phyloP scores from a whole-genome alignment of 2,329 filamentous ascomycete species.

The Clarireedia homoeocarpa region DNA sequence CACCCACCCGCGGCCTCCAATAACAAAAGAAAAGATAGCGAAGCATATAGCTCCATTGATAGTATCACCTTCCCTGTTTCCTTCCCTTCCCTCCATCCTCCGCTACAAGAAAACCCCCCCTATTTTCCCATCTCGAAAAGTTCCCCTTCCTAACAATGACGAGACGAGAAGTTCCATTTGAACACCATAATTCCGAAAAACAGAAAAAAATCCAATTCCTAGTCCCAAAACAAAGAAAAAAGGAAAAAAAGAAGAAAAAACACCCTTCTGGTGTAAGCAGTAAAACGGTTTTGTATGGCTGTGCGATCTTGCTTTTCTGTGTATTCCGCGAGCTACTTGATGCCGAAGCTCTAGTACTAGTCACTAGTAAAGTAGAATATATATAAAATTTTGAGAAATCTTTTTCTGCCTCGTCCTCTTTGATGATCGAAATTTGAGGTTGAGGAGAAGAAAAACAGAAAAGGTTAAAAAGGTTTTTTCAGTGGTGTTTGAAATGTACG shows the following conservation, averaged over 20 bases:
- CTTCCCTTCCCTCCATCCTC: background rate
- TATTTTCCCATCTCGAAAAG: background rate
- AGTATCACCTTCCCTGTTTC: background rate
- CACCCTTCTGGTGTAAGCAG: no score
- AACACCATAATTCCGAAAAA: background rate
- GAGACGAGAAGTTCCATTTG: background rate
- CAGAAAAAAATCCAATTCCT: background rate
- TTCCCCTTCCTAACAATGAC: background rate
- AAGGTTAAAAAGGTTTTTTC: background rate
- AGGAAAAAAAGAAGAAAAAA: background rate
- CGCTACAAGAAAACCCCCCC: no score
- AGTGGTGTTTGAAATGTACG: background rate
- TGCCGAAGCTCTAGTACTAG: no score
- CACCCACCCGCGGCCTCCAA: background rate
- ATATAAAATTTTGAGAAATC: no score
- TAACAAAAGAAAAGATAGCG: no score
- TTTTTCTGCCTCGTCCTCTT: no score
- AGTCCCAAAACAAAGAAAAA: background rate
- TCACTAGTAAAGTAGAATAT: no score
- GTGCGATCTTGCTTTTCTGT: no score
- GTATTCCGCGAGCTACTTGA: no score
- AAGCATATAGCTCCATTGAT: background rate
- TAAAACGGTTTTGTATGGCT: no score
- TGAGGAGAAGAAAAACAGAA: background rate
- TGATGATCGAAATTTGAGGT: no score